Evolutionary conservation across 345 rosid species (phyloP), one percentile per base, ranked within the genome.

Genomic region (Ceriops decandra): DNA sequence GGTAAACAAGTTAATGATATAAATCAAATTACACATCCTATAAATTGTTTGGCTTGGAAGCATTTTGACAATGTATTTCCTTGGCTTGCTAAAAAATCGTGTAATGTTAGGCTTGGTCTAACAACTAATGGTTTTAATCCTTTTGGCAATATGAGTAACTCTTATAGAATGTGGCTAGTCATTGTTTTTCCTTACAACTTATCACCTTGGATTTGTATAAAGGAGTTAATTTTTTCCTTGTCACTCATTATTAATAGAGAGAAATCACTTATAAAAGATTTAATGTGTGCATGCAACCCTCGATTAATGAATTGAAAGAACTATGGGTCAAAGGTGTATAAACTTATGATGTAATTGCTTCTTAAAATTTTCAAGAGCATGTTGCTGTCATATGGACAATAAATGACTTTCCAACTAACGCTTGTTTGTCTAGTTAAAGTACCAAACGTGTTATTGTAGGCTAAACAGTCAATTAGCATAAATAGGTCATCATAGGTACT

Each of bases 401-500:
- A 7, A 60, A 47, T 49, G 72, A 69, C n/a, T 60, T 69, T 16
- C 49, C 66, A 4, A 15, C 72, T 6, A 60, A 60, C n/a, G 66
- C 0, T 3, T 2, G 31, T 22, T 52, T 69, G 7, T 61, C 49
- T n/a, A 28, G 59, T 6, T 53, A 35, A 27, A 33, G 67, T 8
- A 70, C 61, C 4, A 68, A 24, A 62, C 52, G 1, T 7, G 20
- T 35, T 5, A 0, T 7, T 36, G 5, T 0, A 24, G 30, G 61
- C 52, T 69, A 16, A 30, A 66, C 0, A 33, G 28, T 5, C 61
- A 38, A 38, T 38, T 38, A 38, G 15, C 15, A 9, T 38, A 10
- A 15, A 38, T 38, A 15, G 4, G 3, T 10, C 16, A 38, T 38
- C 4, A 2, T 38, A 38, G 3, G 3, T 10, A 10, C 2, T 0